These are phyloP conservation scores for Pseudomicrostroma phylloplanum DNA, from an alignment of 1,284 basidiomycete species.

Conservation along the genomic window DNA sequence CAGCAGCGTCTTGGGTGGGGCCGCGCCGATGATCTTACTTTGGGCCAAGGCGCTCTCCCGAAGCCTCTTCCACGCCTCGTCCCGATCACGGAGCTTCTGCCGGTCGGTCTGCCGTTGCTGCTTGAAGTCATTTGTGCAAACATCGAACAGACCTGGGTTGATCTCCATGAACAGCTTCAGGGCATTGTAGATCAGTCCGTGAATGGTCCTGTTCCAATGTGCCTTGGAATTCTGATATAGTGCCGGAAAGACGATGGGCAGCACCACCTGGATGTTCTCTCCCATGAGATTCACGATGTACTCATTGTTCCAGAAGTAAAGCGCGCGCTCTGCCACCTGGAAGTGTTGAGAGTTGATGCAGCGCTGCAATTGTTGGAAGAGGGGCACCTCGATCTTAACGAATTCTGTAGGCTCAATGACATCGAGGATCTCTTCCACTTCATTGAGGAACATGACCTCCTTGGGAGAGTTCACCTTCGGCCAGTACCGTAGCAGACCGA, in stretches of 20 bases:
- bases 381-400: constrained; percentile 85
- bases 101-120: constrained; percentile 59
- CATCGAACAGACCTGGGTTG: constrained; percentile 90
- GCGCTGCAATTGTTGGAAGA: constrained; percentile 89
- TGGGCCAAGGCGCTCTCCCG: constrained; percentile 42
- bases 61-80: constrained; percentile 43
- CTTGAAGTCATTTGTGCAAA: constrained; percentile 88
- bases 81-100: constrained; percentile 39
- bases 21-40: constrained; percentile 32
- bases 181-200: constrained; percentile 98
- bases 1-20: constrained; percentile 29
- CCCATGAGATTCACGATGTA: constrained; percentile 99
- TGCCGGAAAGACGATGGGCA: constrained; percentile 97
- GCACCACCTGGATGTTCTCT: constrained; percentile 79
- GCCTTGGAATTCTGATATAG: constrained; percentile 92
- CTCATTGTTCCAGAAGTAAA: constrained; percentile 68
- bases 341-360: constrained; percentile 99
- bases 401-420: constrained; percentile 96
- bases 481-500: constrained; percentile 93
- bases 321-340: constrained; percentile 59
- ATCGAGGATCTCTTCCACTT: constrained; percentile 97
- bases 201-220: constrained; percentile 99
- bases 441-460: constrained; percentile 99
- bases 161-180: constrained; percentile 99
- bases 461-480: constrained; percentile 99